These are phyloP conservation scores for Globisporangium rhizosaccharum DNA, from an alignment of 352 stramenopile genomes.

Conservation along the genomic window DNA sequence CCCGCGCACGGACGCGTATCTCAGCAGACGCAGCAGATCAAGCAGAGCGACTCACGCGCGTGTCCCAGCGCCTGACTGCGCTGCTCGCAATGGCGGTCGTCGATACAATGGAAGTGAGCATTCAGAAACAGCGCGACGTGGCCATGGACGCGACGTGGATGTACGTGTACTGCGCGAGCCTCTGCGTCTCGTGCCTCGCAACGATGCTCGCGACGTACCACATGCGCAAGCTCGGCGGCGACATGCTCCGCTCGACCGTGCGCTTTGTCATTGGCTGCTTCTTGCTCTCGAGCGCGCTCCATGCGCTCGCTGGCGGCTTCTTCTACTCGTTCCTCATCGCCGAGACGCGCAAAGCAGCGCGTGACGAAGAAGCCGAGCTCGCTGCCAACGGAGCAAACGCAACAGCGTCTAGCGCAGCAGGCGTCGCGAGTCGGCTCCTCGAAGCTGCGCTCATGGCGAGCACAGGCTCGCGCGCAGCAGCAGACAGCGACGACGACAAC, in stretches of 20 bases:
- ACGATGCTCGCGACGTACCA: conserved; percentile 53
- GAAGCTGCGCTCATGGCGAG: background rate
- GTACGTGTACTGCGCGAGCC: conserved; percentile 47
- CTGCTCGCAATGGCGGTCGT: background rate
- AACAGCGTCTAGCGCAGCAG: conserved; percentile 8
- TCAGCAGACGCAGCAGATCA: too few relatives aligned
- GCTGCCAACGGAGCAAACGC: conserved; percentile 15
- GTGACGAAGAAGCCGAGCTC: background rate
- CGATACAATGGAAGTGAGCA: background rate
- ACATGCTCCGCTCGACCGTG: conserved; percentile 65
- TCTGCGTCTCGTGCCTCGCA: conserved; percentile 52
- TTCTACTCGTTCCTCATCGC: conserved; percentile 59
- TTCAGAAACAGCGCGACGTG: background rate
- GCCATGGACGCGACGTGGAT: conserved; percentile 42
- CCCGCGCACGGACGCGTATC: too few relatives aligned
- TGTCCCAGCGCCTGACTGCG: background rate
- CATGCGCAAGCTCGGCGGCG: conserved; percentile 55
- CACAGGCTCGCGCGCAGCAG: background rate
- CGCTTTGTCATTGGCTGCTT: conserved; percentile 66
- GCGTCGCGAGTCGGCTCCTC: background rate
- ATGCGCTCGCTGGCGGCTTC: conserved; percentile 38
- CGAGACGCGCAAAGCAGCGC: conserved; percentile 13
- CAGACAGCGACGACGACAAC: conserved; percentile 10
- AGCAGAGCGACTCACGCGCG: too few relatives aligned
- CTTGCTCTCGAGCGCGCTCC: conserved; percentile 43